phyloP scores from a whole-genome alignment of 768 basidiomycete genomes.

The Jaapia argillacea region DNA sequence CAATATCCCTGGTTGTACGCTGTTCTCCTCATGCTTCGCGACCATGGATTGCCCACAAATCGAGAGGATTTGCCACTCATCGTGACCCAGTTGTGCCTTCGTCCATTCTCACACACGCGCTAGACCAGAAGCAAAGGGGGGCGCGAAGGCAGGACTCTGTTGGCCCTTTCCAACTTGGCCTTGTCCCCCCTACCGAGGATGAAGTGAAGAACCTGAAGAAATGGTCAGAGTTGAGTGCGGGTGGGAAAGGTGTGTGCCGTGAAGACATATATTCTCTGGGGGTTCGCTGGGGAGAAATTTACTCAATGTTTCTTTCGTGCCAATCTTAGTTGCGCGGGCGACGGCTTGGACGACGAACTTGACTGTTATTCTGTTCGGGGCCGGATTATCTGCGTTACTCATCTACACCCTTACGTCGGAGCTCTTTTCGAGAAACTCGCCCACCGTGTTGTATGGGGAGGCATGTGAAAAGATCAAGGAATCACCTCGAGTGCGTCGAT shows the following conservation, averaged over 20 bases:
- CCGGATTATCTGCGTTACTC: conserved; percentile 66
- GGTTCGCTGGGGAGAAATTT: background rate
- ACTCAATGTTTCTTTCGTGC: background rate
- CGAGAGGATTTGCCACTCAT: background rate
- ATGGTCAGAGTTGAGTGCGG: conserved; percentile 70
- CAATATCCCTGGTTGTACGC: no score
- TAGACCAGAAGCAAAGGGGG: conserved; percentile 45
- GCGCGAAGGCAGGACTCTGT: conserved; percentile 42
- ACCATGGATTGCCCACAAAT: no score
- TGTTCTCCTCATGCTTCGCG: no score
- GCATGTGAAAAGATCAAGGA: conserved; percentile 40
- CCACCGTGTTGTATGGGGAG: conserved; percentile 67
- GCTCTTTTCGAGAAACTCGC: conserved; percentile 81
- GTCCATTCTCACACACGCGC: conserved; percentile 49
- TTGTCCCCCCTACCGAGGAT: conserved; percentile 44
- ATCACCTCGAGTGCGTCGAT: conserved; percentile 30
- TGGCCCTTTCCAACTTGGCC: conserved; percentile 72
- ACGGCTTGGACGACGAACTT: conserved; percentile 43
- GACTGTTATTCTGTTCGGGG: conserved; percentile 60
- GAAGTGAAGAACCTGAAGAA: conserved; percentile 50
- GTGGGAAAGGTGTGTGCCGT: conserved; percentile 68
- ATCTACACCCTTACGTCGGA: conserved; percentile 76
- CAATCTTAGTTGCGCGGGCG: conserved; percentile 40
- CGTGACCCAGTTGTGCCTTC: conserved; percentile 18
- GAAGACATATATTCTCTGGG: no score